phyloP scores from a whole-genome alignment of 2,329 filamentous ascomycete genomes.

The Phialophora macrospora region DNA sequence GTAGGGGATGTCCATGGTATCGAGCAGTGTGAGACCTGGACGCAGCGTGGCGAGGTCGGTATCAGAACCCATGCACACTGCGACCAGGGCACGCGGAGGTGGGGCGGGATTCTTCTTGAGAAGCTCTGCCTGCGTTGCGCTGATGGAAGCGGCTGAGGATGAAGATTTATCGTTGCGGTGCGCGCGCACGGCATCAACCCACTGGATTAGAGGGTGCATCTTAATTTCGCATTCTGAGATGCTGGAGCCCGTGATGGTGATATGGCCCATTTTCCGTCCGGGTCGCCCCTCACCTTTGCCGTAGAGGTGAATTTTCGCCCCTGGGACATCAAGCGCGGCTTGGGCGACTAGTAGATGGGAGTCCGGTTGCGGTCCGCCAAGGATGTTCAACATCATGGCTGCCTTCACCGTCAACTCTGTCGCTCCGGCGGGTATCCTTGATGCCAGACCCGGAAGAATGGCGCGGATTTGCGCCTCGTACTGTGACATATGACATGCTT shows the following conservation, averaged over 20 bases:
- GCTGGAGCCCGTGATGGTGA: slow-evolving; percentile 75
- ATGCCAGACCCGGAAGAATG: slow-evolving; percentile 65
- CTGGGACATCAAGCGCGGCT: slow-evolving; percentile 62
- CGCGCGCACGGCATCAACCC: slow-evolving; percentile 79
- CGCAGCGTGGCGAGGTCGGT: slow-evolving; percentile 43
- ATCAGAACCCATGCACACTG: slow-evolving; percentile 57
- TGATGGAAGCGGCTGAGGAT: slow-evolving; percentile 27
- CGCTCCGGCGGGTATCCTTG: slow-evolving; percentile 62
- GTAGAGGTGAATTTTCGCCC: slow-evolving; percentile 79
- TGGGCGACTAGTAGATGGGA: slow-evolving; percentile 65
- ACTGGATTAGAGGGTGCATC: slow-evolving; percentile 71
- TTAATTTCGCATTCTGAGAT: slow-evolving; percentile 71
- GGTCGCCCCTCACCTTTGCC: slow-evolving; percentile 84
- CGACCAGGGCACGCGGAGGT: slow-evolving; percentile 45
- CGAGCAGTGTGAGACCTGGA: slow-evolving; percentile 42
- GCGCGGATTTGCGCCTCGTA: slow-evolving; percentile 88
- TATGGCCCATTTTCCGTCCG: slow-evolving; percentile 91
- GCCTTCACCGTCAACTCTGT: slow-evolving; percentile 52
- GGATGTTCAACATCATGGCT: slow-evolving; percentile 61
- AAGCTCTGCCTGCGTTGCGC: slow-evolving; percentile 28
- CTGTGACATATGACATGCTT: slow-evolving; percentile 86
- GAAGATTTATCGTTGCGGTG: slow-evolving; percentile 58
- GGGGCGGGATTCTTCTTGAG: slow-evolving; percentile 33
- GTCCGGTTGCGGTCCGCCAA: slow-evolving; percentile 63
- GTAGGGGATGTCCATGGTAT: slow-evolving; percentile 42